phyloP scores from a whole-genome alignment of 257 asterid genomes.

The Sherardia arvensis region DNA sequence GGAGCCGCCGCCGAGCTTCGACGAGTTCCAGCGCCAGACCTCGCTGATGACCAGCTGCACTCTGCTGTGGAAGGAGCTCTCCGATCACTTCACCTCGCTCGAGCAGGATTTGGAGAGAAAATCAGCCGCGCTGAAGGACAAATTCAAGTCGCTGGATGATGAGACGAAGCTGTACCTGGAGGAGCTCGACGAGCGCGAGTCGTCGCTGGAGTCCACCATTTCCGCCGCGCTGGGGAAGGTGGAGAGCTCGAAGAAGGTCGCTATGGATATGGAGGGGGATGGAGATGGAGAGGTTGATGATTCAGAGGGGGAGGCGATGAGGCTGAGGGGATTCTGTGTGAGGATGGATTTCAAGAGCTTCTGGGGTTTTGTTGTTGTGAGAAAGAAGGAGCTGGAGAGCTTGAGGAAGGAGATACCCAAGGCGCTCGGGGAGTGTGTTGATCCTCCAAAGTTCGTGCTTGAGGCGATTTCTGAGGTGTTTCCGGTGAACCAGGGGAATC shows the following conservation, averaged over 20 bases:
- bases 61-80: conserved; percentile 93
- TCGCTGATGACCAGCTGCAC: conserved; percentile 98
- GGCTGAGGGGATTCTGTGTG: conserved; percentile 43
- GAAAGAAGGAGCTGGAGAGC: conserved; percentile 76
- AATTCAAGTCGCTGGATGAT: conserved; percentile 36
- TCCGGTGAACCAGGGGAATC: conserved; percentile 45
- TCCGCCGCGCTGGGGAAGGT: conserved; percentile 36
- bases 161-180: conserved; percentile 50
- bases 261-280: conserved; percentile 13
- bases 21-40: conserved; percentile 93
- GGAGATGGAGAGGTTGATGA: conserved; percentile 47
- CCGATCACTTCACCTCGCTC: conserved; percentile 85
- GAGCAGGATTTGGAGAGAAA: conserved; percentile 71
- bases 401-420: conserved; percentile 55
- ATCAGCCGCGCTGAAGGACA: conserved; percentile 55
- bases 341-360: conserved; percentile 60
- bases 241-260: conserved; percentile 19
- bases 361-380: conserved; percentile 57
- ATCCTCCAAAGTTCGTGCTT: conserved; percentile 86
- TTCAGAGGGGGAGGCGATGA: conserved; percentile 52
- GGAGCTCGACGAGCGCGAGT: conserved; percentile 67
- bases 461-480: conserved; percentile 93
- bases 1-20: conserved; percentile 63
- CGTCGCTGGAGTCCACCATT: conserved; percentile 50
- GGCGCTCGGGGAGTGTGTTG: conserved; percentile 64